phyloP scores from a whole-genome alignment of 805 yeast species.

The Torulaspora gathmanii region DNA sequence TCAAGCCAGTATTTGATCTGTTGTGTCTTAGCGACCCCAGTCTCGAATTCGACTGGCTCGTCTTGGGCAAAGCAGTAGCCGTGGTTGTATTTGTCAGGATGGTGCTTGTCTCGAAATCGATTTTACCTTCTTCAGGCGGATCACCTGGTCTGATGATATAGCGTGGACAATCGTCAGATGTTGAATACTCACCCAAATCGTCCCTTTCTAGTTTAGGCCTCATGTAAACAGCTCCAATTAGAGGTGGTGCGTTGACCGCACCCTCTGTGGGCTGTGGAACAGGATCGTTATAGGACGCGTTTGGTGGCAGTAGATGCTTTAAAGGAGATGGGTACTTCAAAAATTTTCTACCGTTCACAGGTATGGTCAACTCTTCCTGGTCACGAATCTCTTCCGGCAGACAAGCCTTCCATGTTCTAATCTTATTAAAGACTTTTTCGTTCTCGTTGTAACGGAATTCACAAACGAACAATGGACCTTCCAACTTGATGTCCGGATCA shows the following conservation, averaged over 20 bases:
- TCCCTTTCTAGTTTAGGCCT: conserved; percentile 72
- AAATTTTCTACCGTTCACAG: conserved; percentile 62
- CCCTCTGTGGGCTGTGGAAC: conserved; percentile 81
- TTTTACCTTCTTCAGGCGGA: conserved; percentile 35
- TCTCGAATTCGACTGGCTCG: conserved; percentile 20
- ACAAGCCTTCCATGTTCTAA: conserved; percentile 98
- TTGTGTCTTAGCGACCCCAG: conserved; percentile 19
- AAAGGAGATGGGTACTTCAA: conserved; percentile 81
- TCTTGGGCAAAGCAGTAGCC: conserved; percentile 23
- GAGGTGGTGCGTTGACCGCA: conserved; percentile 86
- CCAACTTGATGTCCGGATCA: conserved; percentile 75
- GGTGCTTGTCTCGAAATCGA: conserved; percentile 34
- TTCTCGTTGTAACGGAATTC: conserved; percentile 91
- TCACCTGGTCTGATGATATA: conserved; percentile 43
- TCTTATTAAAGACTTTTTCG: conserved; percentile 86
- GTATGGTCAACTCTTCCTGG: conserved; percentile 70
- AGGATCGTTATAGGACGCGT: conserved; percentile 67
- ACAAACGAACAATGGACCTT: conserved; percentile 86
- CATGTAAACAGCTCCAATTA: conserved; percentile 83
- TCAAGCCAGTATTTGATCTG: conserved; percentile 15
- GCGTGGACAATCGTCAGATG: conserved; percentile 44
- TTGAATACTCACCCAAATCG: conserved; percentile 71
- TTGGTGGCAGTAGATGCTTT: conserved; percentile 66
- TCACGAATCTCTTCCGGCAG: conserved; percentile 94
- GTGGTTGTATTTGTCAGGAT: conserved; percentile 22